Percentiles rank a stretch among this genome's conserved stretches.
phyloP scores from a whole-genome alignment of 768 basidiomycete species.

The Mycena capillaripes region DNA sequence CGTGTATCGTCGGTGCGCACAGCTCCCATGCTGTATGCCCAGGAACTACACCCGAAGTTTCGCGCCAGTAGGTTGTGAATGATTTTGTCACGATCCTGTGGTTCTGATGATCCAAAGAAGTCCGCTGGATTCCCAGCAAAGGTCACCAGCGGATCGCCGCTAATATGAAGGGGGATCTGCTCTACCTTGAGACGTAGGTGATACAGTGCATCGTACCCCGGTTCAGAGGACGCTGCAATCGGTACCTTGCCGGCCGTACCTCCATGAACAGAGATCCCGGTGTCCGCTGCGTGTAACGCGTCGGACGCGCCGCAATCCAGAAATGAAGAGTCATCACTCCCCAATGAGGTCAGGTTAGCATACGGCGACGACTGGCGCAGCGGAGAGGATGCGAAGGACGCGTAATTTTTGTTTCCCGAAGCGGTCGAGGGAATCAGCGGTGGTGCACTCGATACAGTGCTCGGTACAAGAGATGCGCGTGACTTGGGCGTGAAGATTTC shows the following conservation, averaged over 20 bases:
- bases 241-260: background rate
- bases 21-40: background rate
- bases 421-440: background rate
- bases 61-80: background rate
- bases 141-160: background rate
- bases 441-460: background rate
- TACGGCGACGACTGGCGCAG: background rate
- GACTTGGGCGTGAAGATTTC: too few relatives aligned
- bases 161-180: background rate
- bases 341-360: background rate
- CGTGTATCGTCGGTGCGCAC: background rate
- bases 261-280: background rate
- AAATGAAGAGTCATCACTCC: background rate
- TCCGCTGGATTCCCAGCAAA: background rate
- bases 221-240: background rate
- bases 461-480: background rate
- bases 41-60: background rate
- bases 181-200: background rate
- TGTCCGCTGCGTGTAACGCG: background rate
- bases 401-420: background rate
- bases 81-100: background rate
- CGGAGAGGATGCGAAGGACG: background rate
- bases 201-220: background rate
- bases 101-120: background rate
- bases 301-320: background rate